Evolutionary conservation across 164 flowering plant species (phyloP), one percentile per base, ranked within the genome.

Genomic region (Hamamelis virginiana): DNA sequence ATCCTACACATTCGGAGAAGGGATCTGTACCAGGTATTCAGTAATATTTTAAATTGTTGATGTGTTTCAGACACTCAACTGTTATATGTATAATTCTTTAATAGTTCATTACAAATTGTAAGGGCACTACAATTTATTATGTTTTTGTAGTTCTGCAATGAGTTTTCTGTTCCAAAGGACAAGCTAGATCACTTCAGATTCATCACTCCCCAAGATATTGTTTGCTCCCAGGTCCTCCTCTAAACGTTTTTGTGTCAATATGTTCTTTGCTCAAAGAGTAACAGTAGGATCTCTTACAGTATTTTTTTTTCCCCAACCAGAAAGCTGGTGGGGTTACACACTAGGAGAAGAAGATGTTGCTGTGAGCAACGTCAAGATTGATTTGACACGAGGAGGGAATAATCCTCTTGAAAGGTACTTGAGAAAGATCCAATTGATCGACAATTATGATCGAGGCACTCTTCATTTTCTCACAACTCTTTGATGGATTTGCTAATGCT

Each of bases 351-450:
- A 88, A 43, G 95, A 90, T 80, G 76, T 90, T 72, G 82, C 68
- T 51, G 90, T 89, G 61, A 77, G 80, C 79, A 87, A 86, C 79
- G 82, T 87, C 56, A 83, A 66, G 78, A 89, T 89, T 69, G 89
- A 89, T 80, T 80, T 89, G 84, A 85, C 90, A 53, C 80, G 82
- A 46, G 94, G 95, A 69, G 85, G 63, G 76, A 68, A 76, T 62
- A 88, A 88, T 69, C 92, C 95, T 33, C 85, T 90, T 22, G 80
- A 83, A 62, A 81, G 89, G 95, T 90, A 74, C n/a, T 62, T 16
- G n/a, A 21, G 21, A 55, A 56, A 56, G 23, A 26, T 8, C 13
- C 5, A 41, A 16, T 27, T 25, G 50, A n/a, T n/a, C n/a, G n/a
- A 27, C 15, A 11, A 43, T 48, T 9, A 26, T 16, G 22, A 18